Percentiles rank a stretch among this genome's conserved stretches.
Conservation (phyloP, 805 yeast species). For the Candida andamanensis region DNA sequence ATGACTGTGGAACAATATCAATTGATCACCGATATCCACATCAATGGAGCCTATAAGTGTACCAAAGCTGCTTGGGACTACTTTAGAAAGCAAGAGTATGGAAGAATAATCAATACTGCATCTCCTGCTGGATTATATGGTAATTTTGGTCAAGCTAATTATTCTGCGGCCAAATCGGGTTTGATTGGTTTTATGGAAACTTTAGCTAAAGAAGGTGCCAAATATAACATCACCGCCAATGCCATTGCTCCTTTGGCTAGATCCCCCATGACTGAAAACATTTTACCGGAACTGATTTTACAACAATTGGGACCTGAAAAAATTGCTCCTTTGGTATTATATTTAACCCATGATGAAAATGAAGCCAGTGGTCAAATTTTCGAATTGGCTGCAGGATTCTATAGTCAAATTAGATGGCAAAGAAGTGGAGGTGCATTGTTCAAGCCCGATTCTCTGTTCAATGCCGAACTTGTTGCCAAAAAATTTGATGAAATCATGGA, state of each 20-base stretch:
- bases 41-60: conserved; percentile 82
- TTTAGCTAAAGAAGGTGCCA: conserved; percentile 88
- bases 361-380: conserved; percentile 69
- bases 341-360: conserved; percentile 60
- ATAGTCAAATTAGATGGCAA: conserved; percentile 91
- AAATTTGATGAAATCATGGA: conserved; percentile 59
- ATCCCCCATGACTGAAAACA: conserved; percentile 91
- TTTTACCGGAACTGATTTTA: conserved; percentile 80
- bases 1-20: conserved; percentile 79
- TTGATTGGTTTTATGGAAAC: conserved; percentile 91
- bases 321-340: conserved; percentile 87
- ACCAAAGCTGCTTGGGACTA: conserved; percentile 91
- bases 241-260: conserved; percentile 93
- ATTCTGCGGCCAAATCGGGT: conserved; percentile 89
- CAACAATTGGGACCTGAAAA: conserved; percentile 79
- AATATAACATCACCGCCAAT: conserved; percentile 77
- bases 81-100: conserved; percentile 77
- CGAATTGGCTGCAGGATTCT: conserved; percentile 94
- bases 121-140: conserved; percentile 98
- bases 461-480: conserved; percentile 78
- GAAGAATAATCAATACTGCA: conserved; percentile 88
- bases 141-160: conserved; percentile 94
- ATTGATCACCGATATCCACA: conserved; percentile 79
- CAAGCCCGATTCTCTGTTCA: conserved; percentile 69
- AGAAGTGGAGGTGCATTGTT: conserved; percentile 82